Evolutionary conservation across 371 early-diverging fungal genomes (phyloP), one percentile per base, ranked within the genome.

Genomic region (Rhizopus arrhizus): DNA sequence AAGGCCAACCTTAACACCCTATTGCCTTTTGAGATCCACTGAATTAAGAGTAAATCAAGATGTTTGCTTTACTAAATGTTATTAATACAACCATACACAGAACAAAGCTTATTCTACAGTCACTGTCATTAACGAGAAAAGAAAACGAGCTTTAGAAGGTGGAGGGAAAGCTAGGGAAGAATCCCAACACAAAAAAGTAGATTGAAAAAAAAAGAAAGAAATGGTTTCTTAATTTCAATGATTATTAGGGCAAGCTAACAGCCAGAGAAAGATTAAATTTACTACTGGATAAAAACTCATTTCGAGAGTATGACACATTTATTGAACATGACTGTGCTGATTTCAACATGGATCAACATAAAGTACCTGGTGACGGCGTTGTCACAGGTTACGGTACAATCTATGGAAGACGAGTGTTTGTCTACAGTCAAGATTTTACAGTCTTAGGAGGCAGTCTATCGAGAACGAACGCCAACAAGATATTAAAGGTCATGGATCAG

Each of bases 361-460:
- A 88, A 75, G 88, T 94, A 53, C 89, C 93, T 32, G 96, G 98
- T 35, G 98, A 97, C 67, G 96, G 96, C 66, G 95, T 97, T 11
- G 94, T 97, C 32, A 95, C 96, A 11, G 98, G 98, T 3, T 91
- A 93, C 72, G 97, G 97, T 42, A 93, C 91, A 33, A 85, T 97
- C 67, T 92, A 95, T 70, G 95, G 95, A 2, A 90, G 97, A 38
- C 86, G 87, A 4, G 90, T 95, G 31, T 97, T 90, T 77, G 84
- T 95, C n/a, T 97, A 94, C 73, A 88, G 89, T 36, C 96, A 97
- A 69, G 98, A 97, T 58, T 96, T 96, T 59, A 97, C 98, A 4
- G 91, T 93, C 8, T 92, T 88, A 65, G 98, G 98, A 56, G 98
- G 98, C 13, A 89, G 89, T 59, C 78, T 97, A 53, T 92, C 92